Conservation (phyloP, 2,329 filamentous ascomycete species). For the Aspergillus ustus region DNA sequence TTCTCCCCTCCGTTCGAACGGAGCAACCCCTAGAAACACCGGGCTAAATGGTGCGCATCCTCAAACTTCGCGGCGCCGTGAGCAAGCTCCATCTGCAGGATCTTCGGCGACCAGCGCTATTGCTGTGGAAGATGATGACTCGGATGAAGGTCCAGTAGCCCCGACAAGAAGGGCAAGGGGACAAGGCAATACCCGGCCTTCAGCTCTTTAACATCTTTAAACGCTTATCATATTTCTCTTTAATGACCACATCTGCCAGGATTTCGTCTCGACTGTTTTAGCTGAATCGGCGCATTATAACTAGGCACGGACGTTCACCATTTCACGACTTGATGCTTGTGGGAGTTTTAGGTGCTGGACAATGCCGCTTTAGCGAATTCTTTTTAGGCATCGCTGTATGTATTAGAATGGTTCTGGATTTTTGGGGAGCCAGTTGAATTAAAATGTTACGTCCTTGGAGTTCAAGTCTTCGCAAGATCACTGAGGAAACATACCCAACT, state of each 20-base stretch:
- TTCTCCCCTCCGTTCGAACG: conserved; percentile 16
- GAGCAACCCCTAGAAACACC: not conserved
- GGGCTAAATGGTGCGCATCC: not conserved
- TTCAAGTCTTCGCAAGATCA: not conserved
- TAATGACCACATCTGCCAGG: not conserved
- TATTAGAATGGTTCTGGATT: conserved; percentile 11
- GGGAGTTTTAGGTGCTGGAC: conserved; percentile 10
- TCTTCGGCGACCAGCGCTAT: conserved; percentile 32
- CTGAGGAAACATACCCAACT: not conserved
- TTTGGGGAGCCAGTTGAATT: not conserved
- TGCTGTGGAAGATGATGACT: conserved; percentile 34
- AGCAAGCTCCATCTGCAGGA: conserved; percentile 16
- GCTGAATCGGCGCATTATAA: not conserved
- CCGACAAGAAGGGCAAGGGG: conserved; percentile 28
- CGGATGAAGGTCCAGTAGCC: conserved; percentile 34
- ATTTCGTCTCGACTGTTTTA: not conserved
- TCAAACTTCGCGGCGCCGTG: not conserved
- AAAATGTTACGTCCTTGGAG: not conserved
- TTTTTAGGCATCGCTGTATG: conserved; percentile 2
- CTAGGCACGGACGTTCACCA: not conserved
- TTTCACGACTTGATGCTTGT: conserved; percentile 17
- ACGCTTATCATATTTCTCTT: not conserved
- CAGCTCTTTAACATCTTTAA: conserved; percentile 3
- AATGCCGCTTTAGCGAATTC: conserved; percentile 6
- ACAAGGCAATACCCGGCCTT: conserved; percentile 19